These are phyloP conservation scores for Boletus sp. DNA, from an alignment of 768 basidiomycete species.

Conservation along the genomic window DNA sequence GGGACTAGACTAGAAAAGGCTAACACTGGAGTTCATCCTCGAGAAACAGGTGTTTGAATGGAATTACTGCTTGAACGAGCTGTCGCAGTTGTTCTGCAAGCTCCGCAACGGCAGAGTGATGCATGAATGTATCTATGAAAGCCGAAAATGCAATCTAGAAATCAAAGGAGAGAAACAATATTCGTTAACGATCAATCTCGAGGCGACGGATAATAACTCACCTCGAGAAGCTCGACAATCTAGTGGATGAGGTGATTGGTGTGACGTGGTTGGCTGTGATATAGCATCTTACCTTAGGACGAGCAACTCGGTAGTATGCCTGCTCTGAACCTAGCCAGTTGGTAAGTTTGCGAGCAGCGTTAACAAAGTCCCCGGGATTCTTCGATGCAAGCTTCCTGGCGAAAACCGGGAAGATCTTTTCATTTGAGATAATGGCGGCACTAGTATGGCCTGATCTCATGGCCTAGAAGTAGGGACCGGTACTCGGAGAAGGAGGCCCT, in stretches of 20 bases:
- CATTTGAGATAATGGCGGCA: slow-evolving; percentile 25
- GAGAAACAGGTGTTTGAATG: slow-evolving; percentile 18
- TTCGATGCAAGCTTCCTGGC: slow-evolving; percentile 32
- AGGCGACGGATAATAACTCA: slow-evolving; percentile 23
- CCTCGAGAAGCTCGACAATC: slow-evolving; percentile 52
- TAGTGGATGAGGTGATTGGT: slow-evolving; percentile 19
- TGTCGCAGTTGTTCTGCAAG: slow-evolving; percentile 10
- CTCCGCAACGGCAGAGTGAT: neutral
- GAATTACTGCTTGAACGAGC: slow-evolving; percentile 20
- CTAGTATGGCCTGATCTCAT: slow-evolving; percentile 16
- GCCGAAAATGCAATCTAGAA: slow-evolving; percentile 21
- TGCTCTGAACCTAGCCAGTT: slow-evolving; percentile 44
- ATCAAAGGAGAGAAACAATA: neutral
- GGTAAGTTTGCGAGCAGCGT: slow-evolving; percentile 36
- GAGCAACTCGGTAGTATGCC: slow-evolving; percentile 53
- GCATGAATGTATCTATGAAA: slow-evolving; percentile 13
- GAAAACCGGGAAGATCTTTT: slow-evolving; percentile 39
- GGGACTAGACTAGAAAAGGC: neutral
- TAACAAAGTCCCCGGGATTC: slow-evolving; percentile 23
- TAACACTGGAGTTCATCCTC: slow-evolving; percentile 25
- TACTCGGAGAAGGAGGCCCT: too few species aligned
- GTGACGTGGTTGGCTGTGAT: neutral
- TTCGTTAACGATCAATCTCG: neutral
- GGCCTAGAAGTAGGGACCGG: neutral
- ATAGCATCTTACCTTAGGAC: slow-evolving; percentile 43